Conservation (phyloP, 2,329 filamentous ascomycete species). For the Ophiostoma ips region DNA sequence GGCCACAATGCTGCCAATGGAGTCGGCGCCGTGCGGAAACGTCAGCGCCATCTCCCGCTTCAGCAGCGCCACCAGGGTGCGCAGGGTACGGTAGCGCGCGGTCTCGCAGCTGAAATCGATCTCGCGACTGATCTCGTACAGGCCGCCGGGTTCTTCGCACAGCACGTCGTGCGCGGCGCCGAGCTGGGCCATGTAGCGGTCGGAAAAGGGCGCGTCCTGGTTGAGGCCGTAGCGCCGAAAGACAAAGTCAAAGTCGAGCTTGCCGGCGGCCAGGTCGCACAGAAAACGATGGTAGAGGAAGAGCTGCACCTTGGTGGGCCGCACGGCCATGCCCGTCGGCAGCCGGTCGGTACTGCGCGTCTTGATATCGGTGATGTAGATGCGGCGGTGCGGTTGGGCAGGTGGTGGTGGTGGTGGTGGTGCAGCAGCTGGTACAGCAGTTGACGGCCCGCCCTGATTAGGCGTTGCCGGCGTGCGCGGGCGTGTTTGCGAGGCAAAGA, state of each 20-base stretch:
- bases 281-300: constrained; percentile 82
- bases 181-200: constrained; percentile 65
- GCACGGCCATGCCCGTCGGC: constrained; percentile 50
- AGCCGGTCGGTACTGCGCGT: constrained; percentile 54
- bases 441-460: no score
- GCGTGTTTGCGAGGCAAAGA: constrained; percentile 6
- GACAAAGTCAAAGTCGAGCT: constrained; percentile 54
- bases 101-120: constrained; percentile 1
- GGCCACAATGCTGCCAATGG: constrained; percentile 35
- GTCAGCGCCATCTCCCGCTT: constrained; percentile 34
- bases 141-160: constrained; percentile 13
- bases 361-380: constrained; percentile 84
- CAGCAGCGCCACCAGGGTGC: constrained; percentile 33
- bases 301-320: constrained; percentile 72
- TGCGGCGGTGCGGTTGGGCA: constrained; percentile 15
- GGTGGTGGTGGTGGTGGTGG: background rate
- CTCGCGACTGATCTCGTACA: constrained; percentile 15
- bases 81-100: constrained; percentile 34
- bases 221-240: constrained; percentile 60
- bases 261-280: constrained; percentile 56
- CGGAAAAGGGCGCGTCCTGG: constrained; percentile 53
- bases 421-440: no score
- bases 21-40: constrained; percentile 34
- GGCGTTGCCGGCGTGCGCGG: background rate
- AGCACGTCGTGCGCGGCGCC: constrained; percentile 53